phyloP scores from a whole-genome alignment of 106 monocot species.

The Narthecium ossifragum region DNA sequence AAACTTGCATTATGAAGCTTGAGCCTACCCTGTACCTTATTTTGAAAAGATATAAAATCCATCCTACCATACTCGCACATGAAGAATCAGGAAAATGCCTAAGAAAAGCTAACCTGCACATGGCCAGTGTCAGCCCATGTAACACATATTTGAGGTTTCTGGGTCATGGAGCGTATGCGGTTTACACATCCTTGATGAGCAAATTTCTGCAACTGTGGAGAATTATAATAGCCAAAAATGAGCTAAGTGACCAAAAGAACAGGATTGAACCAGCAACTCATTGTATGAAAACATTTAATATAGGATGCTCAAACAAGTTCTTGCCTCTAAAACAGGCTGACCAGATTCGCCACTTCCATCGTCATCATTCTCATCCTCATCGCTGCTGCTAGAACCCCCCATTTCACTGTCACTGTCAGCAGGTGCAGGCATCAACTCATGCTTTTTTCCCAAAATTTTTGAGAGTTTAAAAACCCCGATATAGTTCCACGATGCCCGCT shows the following conservation, averaged over 20 bases:
- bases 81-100: no score
- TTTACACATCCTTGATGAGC: slow-evolving; percentile 93
- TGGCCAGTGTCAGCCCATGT: slow-evolving; percentile 87
- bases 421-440: slow-evolving; percentile 57
- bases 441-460: slow-evolving; percentile 83
- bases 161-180: slow-evolving; percentile 79
- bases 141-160: slow-evolving; percentile 88
- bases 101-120: slow-evolving; percentile 98
- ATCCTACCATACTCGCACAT: no score
- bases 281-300: background rate
- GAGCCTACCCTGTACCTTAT: no score
- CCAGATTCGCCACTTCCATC: slow-evolving; percentile 26
- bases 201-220: slow-evolving; percentile 64
- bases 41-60: no score
- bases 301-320: background rate
- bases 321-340: slow-evolving; percentile 65
- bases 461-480: slow-evolving; percentile 93
- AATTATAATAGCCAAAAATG: slow-evolving; percentile 1
- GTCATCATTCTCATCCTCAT: slow-evolving; percentile 70
- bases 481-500: slow-evolving; percentile 72
- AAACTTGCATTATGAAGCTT: no score
- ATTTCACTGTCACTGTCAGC: slow-evolving; percentile 44
- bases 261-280: background rate
- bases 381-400: slow-evolving; percentile 74
- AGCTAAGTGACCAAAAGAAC: background rate